Percentiles rank a stretch among this genome's conserved stretches.
These are phyloP conservation scores for Clausena lansium DNA, from an alignment of 345 rosid species.

Conservation along the genomic window DNA sequence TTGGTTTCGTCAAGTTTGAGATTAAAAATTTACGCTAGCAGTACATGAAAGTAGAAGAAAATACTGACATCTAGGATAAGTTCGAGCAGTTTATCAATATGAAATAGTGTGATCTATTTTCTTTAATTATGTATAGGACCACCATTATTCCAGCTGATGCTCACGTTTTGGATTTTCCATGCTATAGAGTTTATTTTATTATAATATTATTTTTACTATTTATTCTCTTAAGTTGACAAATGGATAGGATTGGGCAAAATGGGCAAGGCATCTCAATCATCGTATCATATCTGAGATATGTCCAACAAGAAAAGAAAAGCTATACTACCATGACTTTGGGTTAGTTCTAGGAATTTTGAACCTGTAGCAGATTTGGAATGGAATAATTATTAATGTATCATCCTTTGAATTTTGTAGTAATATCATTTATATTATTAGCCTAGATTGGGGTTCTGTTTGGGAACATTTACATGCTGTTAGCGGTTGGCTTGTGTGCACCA, in stretches of 20 bases:
- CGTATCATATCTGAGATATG: not conserved
- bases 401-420: not conserved
- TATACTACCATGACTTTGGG: not conserved
- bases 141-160: not conserved
- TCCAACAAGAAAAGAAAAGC: not conserved
- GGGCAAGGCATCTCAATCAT: not conserved
- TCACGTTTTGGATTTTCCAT: not conserved
- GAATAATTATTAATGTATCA: not conserved
- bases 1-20: not conserved
- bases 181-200: not conserved
- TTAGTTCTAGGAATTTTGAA: conserved; percentile 4
- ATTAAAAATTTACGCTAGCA: not conserved
- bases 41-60: not conserved
- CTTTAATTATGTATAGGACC: too few species aligned
- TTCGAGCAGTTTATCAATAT: not conserved
- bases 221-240: not conserved
- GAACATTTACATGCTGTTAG: not conserved
- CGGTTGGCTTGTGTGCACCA: not conserved
- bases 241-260: not conserved
- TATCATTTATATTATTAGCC: not conserved
- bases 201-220: too few species aligned
- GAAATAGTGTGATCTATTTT: too few species aligned
- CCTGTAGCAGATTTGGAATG: not conserved
- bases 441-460: not conserved
- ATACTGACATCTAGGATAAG: not conserved